These are phyloP conservation scores for Colletotrichum somersetense DNA, from an alignment of 2,329 filamentous ascomycete species.

Conservation along the genomic window DNA sequence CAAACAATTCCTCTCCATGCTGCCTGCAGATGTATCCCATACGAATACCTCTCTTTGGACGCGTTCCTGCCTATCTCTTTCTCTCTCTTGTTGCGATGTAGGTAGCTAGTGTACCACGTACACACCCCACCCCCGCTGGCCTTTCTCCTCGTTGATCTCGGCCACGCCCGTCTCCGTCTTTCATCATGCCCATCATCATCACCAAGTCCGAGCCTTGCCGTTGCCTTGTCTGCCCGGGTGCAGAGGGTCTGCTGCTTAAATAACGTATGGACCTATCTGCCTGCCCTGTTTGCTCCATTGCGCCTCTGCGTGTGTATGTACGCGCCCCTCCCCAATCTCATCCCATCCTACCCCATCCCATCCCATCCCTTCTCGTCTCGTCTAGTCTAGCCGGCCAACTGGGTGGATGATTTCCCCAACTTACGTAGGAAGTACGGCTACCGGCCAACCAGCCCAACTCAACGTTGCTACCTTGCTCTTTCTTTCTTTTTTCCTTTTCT, in stretches of 20 bases:
- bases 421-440: background rate
- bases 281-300: slow-evolving; percentile 3
- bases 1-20: background rate
- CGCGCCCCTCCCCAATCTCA: background rate
- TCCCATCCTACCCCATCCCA: too few relatives aligned
- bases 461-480: background rate
- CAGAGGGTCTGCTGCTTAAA: background rate
- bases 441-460: background rate
- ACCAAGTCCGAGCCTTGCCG: background rate
- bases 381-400: slow-evolving; percentile 2
- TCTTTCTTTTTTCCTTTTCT: background rate
- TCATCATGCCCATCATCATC: background rate
- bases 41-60: background rate
- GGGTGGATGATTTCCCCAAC: background rate
- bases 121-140: background rate
- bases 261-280: background rate
- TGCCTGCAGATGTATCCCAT: background rate
- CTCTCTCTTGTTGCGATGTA: background rate
- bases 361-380: background rate
- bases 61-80: slow-evolving; percentile 9
- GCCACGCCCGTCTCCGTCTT: background rate
- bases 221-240: background rate
- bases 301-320: too few relatives aligned
- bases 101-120: background rate
- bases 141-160: background rate